Percentiles rank a stretch among this genome's conserved stretches.
These are phyloP conservation scores for Venturia nashicola DNA, from an alignment of 2,329 filamentous ascomycete species.

Conservation along the genomic window DNA sequence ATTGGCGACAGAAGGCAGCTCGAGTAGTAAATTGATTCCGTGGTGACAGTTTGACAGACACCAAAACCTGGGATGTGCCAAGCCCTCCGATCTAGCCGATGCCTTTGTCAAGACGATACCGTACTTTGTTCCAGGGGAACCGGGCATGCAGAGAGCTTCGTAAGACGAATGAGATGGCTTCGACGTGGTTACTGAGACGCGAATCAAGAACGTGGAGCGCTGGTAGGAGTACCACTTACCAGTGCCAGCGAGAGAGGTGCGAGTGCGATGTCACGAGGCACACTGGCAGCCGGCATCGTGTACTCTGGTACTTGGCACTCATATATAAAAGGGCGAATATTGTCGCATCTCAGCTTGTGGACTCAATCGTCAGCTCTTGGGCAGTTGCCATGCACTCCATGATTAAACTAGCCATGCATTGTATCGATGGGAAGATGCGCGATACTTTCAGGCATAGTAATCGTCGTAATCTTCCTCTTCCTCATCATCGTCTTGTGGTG, in stretches of 20 bases:
- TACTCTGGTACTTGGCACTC: too few species aligned
- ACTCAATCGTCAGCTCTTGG: background rate
- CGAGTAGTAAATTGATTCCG: background rate
- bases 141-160: background rate
- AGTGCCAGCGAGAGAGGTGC: background rate
- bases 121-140: background rate
- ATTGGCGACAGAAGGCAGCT: background rate
- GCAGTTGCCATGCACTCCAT: background rate
- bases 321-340: background rate
- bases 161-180: background rate
- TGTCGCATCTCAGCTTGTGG: background rate
- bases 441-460: conserved; percentile 7
- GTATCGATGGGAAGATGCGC: background rate
- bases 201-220: background rate
- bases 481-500: conserved; percentile 34
- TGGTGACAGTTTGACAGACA: background rate
- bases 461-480: conserved; percentile 39
- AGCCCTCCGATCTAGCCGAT: background rate
- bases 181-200: background rate
- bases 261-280: background rate
- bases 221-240: background rate
- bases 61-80: background rate
- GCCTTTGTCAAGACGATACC: background rate
- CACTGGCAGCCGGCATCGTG: background rate
- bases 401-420: background rate